Percentiles rank a stretch among this genome's conserved stretches.
These are phyloP conservation scores for Apophysomyces sp. DNA, from an alignment of 371 early-diverging fungal species.

Conservation along the genomic window DNA sequence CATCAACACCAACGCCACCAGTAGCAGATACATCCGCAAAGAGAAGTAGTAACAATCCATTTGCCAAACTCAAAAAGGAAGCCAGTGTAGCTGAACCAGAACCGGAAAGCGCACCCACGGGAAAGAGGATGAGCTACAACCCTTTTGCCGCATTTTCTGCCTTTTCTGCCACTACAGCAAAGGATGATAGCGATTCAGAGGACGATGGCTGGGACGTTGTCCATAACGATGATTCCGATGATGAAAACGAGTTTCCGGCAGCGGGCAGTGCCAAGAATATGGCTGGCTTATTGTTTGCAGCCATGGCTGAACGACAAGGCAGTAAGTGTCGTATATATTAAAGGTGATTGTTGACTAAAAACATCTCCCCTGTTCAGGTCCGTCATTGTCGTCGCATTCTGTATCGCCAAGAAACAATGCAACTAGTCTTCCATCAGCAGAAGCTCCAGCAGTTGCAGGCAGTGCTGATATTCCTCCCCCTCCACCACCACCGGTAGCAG, in stretches of 20 bases:
- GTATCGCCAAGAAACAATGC: background rate
- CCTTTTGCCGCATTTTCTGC: conserved; percentile 53
- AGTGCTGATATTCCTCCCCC: background rate
- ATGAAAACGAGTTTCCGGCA: conserved; percentile 50
- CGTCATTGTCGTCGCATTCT: background rate
- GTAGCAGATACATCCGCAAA: background rate
- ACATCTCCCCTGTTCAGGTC: conserved; percentile 5
- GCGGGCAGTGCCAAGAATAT: conserved; percentile 52
- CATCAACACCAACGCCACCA: background rate
- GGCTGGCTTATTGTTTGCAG: conserved; percentile 43
- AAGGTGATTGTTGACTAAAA: background rate
- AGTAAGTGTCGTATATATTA: conserved; percentile 8
- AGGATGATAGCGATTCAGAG: conserved; percentile 25
- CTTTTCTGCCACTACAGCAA: conserved; percentile 40
- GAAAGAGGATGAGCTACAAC: conserved; percentile 52
- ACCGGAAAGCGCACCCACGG: conserved; percentile 9
- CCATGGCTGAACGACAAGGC: conserved; percentile 28
- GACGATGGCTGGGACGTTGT: conserved; percentile 42
- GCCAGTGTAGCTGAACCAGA: conserved; percentile 5
- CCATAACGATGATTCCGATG: conserved; percentile 37
- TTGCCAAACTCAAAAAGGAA: conserved; percentile 33
- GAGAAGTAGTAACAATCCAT: conserved; percentile 47
- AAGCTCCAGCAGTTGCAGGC: conserved; percentile 1
- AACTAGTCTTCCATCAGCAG: conserved; percentile 12
- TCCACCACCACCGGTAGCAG: conserved; percentile 3